Base-by-base conservation (phyloP, 352 stramenopile species). In the Globisporangium recalcitrans region DNA sequence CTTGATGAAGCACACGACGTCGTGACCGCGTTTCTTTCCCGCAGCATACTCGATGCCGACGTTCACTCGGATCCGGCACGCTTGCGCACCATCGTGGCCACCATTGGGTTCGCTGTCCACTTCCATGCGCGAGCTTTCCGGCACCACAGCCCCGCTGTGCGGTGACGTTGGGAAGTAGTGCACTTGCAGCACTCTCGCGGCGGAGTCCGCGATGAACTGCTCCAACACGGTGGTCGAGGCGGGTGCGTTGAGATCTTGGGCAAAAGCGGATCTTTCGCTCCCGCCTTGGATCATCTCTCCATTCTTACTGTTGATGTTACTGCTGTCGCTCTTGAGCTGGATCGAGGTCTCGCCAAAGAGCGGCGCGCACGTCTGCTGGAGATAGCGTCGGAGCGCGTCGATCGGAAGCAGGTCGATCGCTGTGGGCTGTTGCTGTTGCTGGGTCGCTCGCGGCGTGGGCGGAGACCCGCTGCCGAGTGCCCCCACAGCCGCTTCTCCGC, bases 1-100 rank as follows among this genome's bases (percentile, higher is more conserved):
- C 72, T 96, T 96, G 65, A 96, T 92, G 63, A 96, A 92, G 65
- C 87, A 96, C 52, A 96, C 81, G 26, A 83, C 75, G 61, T 93
- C 82, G 59, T 90, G 82, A 51, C 79, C 69, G 55, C 65, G 77
- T 65, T 87, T 80, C 64, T 88, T 88, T 24, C 73, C 75, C 14
- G 71, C 52, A 21, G 72, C 63, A 55, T 94, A 94, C 69, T 91
- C 82, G 36, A 94, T 79, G 19, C 85, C 85, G 32, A 93, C 42
- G 63, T 93, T 93, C 53, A 91, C 80, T 61, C 80, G 78, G 65
- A 93, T 68, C 11, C 70, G 64, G 32, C 68, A 80, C 53, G 67
- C 52, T 13, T 31, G 49, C 19, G 55, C 62, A 19, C 21, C 59
- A 5, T 10, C 53, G 34, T 73, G 62, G 46, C 65, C 64, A 19